These are phyloP conservation scores for Mycena maculata DNA, from an alignment of 768 basidiomycete species.

Conservation along the genomic window DNA sequence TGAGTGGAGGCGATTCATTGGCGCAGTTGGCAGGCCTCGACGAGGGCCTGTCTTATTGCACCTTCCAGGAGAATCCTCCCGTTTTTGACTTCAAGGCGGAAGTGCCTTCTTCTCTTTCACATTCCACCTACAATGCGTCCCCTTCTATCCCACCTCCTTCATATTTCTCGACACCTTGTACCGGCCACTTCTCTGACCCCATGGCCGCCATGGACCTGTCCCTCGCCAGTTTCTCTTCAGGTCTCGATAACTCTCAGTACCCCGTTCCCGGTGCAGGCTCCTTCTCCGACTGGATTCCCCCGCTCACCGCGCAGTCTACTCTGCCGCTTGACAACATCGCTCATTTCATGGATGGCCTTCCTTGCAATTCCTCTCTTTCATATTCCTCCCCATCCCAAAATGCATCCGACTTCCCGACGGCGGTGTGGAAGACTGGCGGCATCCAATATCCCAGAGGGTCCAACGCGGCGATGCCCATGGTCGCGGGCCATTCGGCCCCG, in stretches of 20 bases:
- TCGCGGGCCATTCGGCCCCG: constrained; percentile 3
- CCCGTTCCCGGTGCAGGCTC: not conserved
- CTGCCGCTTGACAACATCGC: constrained; percentile 18
- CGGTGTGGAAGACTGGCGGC: constrained; percentile 1
- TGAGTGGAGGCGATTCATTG: not conserved
- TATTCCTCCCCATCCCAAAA: constrained; percentile 15
- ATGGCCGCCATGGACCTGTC: not conserved
- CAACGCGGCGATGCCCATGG: not conserved
- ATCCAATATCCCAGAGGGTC: not conserved
- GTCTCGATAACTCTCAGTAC: not conserved
- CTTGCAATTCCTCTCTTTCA: not conserved
- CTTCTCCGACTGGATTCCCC: constrained; percentile 15
- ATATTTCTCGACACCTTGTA: not conserved
- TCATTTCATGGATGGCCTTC: constrained; percentile 6
- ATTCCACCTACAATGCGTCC: not conserved
- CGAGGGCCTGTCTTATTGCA: not conserved
- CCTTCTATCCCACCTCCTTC: not conserved
- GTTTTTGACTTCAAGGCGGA: constrained; percentile 10
- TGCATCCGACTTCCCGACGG: not conserved
- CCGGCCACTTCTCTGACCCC: not conserved
- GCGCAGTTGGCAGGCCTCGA: not conserved
- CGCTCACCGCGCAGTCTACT: constrained; percentile 6
- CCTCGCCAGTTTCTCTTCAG: not conserved
- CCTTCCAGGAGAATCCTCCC: not conserved
- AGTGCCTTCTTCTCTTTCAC: not conserved